Evolutionary conservation across 805 yeast genomes (phyloP).

Genomic region (Hanseniaspora valbyensis): DNA sequence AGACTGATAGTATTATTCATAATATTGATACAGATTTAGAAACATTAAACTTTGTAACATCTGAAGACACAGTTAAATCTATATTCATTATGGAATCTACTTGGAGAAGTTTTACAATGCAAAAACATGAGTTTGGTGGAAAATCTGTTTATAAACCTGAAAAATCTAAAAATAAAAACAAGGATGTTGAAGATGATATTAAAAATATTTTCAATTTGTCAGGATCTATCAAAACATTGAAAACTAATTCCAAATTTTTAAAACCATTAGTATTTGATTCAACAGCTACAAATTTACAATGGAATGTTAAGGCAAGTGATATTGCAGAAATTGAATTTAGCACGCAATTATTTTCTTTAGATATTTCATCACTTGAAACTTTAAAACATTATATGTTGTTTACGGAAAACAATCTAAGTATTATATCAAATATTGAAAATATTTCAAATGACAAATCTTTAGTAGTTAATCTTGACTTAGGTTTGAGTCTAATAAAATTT

Average conservation of each 20-base stretch:
- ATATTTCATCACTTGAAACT: conserved; percentile 1
- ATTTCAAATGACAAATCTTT: not conserved
- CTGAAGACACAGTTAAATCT: conserved; percentile 11
- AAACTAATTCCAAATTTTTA: not conserved
- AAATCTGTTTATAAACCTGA: not conserved
- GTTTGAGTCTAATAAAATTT: not conserved
- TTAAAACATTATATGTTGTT: conserved; percentile 4
- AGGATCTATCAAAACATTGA: not conserved
- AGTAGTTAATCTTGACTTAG: conserved; percentile 3
- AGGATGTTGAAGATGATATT: not conserved
- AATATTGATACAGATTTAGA: not conserved
- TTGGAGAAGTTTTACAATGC: not conserved
- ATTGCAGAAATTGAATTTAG: not conserved
- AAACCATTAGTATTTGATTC: conserved; percentile 3
- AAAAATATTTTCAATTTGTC: not conserved
- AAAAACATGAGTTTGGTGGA: not conserved
- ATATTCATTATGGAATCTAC: conserved; percentile 3
- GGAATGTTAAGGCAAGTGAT: not conserved
- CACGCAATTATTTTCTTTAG: not conserved
- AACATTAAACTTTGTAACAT: not conserved
- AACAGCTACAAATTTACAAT: not conserved
- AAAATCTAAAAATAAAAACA: not conserved
- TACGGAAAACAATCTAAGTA: not conserved
- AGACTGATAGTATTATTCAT: not conserved
- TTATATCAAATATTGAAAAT: not conserved